Evolutionary conservation across 2,329 filamentous ascomycete genomes (phyloP), one percentile per base, ranked within the genome.

Genomic region (Arachnopeziza araneosa): DNA sequence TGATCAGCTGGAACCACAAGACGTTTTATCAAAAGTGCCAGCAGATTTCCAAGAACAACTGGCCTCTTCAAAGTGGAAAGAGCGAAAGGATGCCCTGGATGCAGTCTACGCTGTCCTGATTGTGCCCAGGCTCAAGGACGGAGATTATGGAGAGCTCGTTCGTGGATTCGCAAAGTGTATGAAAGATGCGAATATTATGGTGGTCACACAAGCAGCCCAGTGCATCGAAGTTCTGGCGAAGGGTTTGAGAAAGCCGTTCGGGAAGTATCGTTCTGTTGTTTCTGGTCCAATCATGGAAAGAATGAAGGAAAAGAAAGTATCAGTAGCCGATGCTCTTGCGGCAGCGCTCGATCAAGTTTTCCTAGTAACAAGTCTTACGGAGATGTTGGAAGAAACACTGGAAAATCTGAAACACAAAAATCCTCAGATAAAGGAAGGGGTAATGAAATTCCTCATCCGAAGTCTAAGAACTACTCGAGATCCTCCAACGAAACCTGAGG

Each of bases 151-250:
- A 72, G 93, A 98, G 69, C 82, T 98, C 66, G 85, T 90, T 59
- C 84, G 90, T 62, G 88, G 85, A 3, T 81, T 98, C 58, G 93
- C 95, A 52, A 99, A 98, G 75, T 91, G 86, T 68, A 99, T 99
- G 95, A 99, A 99, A 75, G 96, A 99, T 68, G 95, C 96, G 68
- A 99, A 99, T 71, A 89, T 99, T 67, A 89, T 91, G 5, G 95
- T 98, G 54, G 95, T 97, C 22, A 95, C 89, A 1, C 88, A 95
- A 65, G 93, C 96, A 6, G 95, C 93, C 2, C 93, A 96, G 69
- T 96, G 93, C 75, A 89, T 97, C 36, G 93, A 98, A 70, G 83
- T 89, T 26, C 78, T 99, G 24, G 93, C 93, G 52, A 95, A 91
- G 69, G 95, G 95, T 54, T 73, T 99, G 62, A 87, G 91, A 52